Base-by-base conservation (phyloP, 2,329 filamentous ascomycete species). In the Zymoseptoria passerinii region DNA sequence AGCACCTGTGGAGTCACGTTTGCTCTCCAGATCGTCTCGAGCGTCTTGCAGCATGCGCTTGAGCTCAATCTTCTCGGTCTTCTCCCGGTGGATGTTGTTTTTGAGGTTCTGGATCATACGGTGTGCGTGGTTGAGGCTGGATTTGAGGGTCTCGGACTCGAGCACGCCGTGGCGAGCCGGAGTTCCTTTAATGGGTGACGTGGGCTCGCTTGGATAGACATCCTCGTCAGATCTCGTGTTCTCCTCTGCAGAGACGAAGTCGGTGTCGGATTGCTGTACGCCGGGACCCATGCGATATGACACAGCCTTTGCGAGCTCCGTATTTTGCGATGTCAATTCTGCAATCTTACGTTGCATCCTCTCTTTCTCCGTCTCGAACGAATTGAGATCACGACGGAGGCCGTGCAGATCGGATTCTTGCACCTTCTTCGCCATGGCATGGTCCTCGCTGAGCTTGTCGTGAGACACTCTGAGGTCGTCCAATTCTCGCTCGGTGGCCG, bases 11-110 rank as follows among this genome's bases (percentile, higher is more conserved):
- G 59, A 66, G 55, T 76, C 79, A 10, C 68, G 66, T 52, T 83
- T 80, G 52, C 83, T 75, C 73, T 90, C 94, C 28, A 99, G 77
- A 69, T 99, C 94, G 71, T 99, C 94, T 40, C 92, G 86, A 23
- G 92, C 88, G 68, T 99, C 94, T 75, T 97, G 92, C 28, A 97
- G 83, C 82, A 99, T 90, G 60, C 92, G 88, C 75, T 90, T 92
- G 56, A 97, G 83, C 74, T 99, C 94, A 28, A 97, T 83, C 79
- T 96, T 99, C 74, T 99, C 94, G 0, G 92, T 96, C 84, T 97
- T 99, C 74, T 99, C 94, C 35, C 94, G 88, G 73, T 99, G 92
- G 52, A 97, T 89, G 68, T 92, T 95, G 72, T 88, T 91, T 74
- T 95, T 91, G 66, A 97, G 83, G 68, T 90, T 95, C 72, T 97